Conservation (phyloP, 495 filamentous ascomycete genomes). For the Penicillium antarcticum region DNA sequence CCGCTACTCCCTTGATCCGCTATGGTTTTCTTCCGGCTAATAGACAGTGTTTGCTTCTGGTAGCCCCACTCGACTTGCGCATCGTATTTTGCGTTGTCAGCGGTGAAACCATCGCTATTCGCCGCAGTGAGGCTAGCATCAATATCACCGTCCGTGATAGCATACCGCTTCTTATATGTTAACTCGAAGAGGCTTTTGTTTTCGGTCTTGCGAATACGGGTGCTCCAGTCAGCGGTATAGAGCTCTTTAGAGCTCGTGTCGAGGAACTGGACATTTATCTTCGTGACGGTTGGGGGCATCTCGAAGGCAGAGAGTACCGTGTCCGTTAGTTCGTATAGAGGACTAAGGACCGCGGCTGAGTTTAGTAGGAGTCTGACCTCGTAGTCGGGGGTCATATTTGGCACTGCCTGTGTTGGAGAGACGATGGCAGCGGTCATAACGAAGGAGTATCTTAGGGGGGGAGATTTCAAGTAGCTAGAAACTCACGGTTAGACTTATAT, state of each 20-base stretch:
- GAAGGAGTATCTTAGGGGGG: no score
- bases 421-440: not conserved
- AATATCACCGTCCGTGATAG: slow-evolving; percentile 3
- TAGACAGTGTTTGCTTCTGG: slow-evolving; percentile 9
- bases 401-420: not conserved
- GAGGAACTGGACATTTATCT: slow-evolving; percentile 11
- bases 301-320: slow-evolving; percentile 5
- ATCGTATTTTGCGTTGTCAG: slow-evolving; percentile 6
- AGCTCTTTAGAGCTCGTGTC: slow-evolving; percentile 8
- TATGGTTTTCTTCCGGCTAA: slow-evolving; percentile 9
- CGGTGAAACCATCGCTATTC: slow-evolving; percentile 10
- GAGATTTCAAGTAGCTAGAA: no score
- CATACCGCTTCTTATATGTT: slow-evolving; percentile 14
- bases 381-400: slow-evolving; percentile 12
- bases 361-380: slow-evolving; percentile 10
- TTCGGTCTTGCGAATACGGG: slow-evolving; percentile 10
- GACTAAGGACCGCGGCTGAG: slow-evolving; percentile 4
- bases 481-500: no score
- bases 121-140: slow-evolving; percentile 6
- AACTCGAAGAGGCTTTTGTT: slow-evolving; percentile 9
- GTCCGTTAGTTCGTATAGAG: slow-evolving; percentile 2
- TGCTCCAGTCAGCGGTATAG: slow-evolving; percentile 11
- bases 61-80: slow-evolving; percentile 14
- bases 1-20: not conserved
- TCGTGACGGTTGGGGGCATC: slow-evolving; percentile 1